Base-by-base conservation (phyloP, 1,139 yeast species). In the Diutina pseudorugosa region DNA sequence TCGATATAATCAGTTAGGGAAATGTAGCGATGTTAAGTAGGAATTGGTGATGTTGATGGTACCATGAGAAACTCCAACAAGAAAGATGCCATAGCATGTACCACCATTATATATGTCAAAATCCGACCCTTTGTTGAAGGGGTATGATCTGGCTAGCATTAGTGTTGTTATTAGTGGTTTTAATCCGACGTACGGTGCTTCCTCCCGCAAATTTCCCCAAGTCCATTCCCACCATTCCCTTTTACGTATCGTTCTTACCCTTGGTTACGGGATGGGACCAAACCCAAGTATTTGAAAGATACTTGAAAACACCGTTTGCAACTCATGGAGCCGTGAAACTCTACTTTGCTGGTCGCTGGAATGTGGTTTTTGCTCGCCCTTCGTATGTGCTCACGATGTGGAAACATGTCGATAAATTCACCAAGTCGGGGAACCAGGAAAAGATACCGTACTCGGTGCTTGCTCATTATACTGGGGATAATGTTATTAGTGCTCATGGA, bases 321-420 rank as follows among this genome's bases (percentile, higher is more conserved):
- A 55, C 53, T 21, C 66, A 75, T 58, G 86, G 86, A 0, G 84
- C 84, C 0, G 85, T 76, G 0, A 80, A 80, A 58, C 68, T 80
- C 8, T 81, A 75, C 59, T 81, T 80, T 67, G 85, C 81, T 4
- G 77, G 83, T 1, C 69, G 83, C 54, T 81, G 86, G 86, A 81
- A 81, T 58, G 73, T 80, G 18, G 60, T 81, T 44, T 78, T 80
- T 0, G 68, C 79, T 1, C 70, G 62, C 52, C 85, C 85, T 1
- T 73, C 74, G 41, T 71, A 64, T 53, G 63, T 81, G 53, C 62
- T 65, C 7, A 76, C 77, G 53, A 60, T 81, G 4, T 72, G 80
- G 55, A 75, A 70, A 57, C 69, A 79, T 53, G 83, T 79, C 54
- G 68, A 71, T 23, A 62, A 70, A 0, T 81, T 71, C 62, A 77